Evolutionary conservation across 140 eudicot species (phyloP).

Genomic region (Bidens hawaiensis): DNA sequence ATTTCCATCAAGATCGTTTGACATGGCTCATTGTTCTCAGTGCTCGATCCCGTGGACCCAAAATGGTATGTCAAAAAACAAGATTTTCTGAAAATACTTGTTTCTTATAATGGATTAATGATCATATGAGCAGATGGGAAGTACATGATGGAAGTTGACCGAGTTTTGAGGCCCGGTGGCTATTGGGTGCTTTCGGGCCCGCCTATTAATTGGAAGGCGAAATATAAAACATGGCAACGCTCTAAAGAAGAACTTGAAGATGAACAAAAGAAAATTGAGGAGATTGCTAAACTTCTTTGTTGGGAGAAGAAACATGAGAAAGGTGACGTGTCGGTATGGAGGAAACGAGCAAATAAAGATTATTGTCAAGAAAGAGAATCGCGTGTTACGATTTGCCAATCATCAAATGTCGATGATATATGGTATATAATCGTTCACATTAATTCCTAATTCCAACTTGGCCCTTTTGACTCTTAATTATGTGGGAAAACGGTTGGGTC

Average conservation of each 20-base stretch:
- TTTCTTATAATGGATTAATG: neutral
- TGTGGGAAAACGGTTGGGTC: neutral
- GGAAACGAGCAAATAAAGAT: conserved; percentile 29
- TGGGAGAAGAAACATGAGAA: conserved; percentile 62
- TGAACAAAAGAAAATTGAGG: conserved; percentile 50
- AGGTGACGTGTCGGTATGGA: conserved; percentile 44
- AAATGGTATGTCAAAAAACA: conserved; percentile 36
- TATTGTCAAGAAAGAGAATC: conserved; percentile 38
- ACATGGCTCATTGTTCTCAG: conserved; percentile 74
- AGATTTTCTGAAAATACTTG: neutral
- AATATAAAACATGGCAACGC: conserved; percentile 43
- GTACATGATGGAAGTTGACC: conserved; percentile 65
- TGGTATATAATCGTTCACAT: conserved; percentile 41
- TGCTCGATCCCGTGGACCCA: conserved; percentile 61
- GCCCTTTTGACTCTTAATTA: neutral
- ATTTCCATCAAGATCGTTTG: conserved; percentile 64
- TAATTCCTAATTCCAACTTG: neutral
- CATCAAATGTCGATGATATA: conserved; percentile 31
- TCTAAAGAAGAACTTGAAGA: conserved; percentile 45
- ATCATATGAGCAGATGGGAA: conserved; percentile 39
- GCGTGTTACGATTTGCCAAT: conserved; percentile 35
- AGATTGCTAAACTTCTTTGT: conserved; percentile 56
- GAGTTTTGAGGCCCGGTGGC: conserved; percentile 65
- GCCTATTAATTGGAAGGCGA: conserved; percentile 51
- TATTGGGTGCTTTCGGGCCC: conserved; percentile 68